Evolutionary conservation across 139 green algal species (phyloP).

Genomic region (Micromonas pusilla): DNA sequence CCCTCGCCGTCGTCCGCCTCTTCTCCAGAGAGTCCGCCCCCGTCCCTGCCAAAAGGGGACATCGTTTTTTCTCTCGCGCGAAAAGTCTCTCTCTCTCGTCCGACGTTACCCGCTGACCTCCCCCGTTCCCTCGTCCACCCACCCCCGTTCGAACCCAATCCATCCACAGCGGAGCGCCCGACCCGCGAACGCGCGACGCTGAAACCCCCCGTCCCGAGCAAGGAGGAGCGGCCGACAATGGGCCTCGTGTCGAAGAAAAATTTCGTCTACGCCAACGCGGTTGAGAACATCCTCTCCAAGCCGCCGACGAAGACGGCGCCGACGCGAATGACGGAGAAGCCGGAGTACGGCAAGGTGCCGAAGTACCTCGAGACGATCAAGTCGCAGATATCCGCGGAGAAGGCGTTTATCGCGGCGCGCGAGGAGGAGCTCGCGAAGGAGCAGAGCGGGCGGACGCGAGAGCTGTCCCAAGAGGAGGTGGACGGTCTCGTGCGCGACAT

Average conservation of each 20-base stretch:
- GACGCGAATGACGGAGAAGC: background rate
- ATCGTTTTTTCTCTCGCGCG: too few relatives aligned
- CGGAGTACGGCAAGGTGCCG: background rate
- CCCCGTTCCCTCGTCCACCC: too few relatives aligned
- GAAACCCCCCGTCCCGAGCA: slow-evolving; percentile 50
- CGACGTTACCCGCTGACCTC: too few relatives aligned
- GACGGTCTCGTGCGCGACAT: slow-evolving; percentile 63
- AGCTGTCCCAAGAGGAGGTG: slow-evolving; percentile 53
- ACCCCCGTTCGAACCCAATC: too few relatives aligned
- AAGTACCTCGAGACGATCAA: slow-evolving; percentile 5
- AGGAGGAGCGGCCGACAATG: slow-evolving; percentile 55
- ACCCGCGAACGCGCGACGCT: slow-evolving; percentile 30
- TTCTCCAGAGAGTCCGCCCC: too few relatives aligned
- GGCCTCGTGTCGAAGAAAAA: slow-evolving; percentile 64
- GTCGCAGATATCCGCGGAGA: background rate
- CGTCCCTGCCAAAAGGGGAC: too few relatives aligned
- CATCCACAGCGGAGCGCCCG: too few relatives aligned
- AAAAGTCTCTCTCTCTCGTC: too few relatives aligned
- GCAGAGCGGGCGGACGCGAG: slow-evolving; percentile 20
- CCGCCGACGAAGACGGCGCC: slow-evolving; percentile 35
- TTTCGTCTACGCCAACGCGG: slow-evolving; percentile 69
- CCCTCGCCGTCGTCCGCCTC: too few relatives aligned
- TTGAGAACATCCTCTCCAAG: slow-evolving; percentile 55
- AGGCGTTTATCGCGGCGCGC: background rate
- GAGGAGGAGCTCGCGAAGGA: background rate